Evolutionary conservation across 1,139 yeast genomes (phyloP), one percentile per base, ranked within the genome.

Genomic region (Candida glucosophila): DNA sequence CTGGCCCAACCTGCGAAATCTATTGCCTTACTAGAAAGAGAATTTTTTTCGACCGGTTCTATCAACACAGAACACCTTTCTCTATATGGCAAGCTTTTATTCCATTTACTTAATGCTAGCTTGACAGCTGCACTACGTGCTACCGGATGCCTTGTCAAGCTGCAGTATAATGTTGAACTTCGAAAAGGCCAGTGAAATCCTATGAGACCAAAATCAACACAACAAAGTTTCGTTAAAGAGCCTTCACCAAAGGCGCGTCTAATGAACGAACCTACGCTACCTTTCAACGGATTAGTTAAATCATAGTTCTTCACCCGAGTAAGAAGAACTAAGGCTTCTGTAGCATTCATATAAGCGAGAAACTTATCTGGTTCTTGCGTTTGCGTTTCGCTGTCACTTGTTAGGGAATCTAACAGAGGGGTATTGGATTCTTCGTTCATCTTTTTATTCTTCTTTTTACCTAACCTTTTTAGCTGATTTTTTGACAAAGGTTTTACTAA

Each of bases 141-240:
- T 11, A 60, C 55, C 2, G 68, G 67, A 29, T 54, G 48, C 25
- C 45, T 51, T 6, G 65, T 49, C 4, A 52, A 45, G 17, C 58
- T 42, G 15, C 61, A 52, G 35, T 55, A 62, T 31, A 60, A 56
- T 4, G 59, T 55, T 4, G 62, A 43, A 35, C 63, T 55, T 19
- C 61, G 44, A 34, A 61, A 61, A n/a, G 68, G 68, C 68, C 68
- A 61, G 32, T 62, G 68, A 32, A 61, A 60, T 3, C 62, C 67
- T 18, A 61, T 34, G 15, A 61, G 40, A 2, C 68, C 68, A 41
- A 61, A 41, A 17, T 59, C 47, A 13, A 61, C 50, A 24, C 59
- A 52, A 14, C 58, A 35, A 3, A 56, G 38, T 30, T 55, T 53
- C 30, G 39, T 39, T 14, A 32, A 37, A 2, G 64, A 49, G 8